A percentile compares a stretch with the other conserved stretches of the same genome.
Conservation (phyloP, 1,139 yeast genomes). For the Suhomyces wounanorum region DNA sequence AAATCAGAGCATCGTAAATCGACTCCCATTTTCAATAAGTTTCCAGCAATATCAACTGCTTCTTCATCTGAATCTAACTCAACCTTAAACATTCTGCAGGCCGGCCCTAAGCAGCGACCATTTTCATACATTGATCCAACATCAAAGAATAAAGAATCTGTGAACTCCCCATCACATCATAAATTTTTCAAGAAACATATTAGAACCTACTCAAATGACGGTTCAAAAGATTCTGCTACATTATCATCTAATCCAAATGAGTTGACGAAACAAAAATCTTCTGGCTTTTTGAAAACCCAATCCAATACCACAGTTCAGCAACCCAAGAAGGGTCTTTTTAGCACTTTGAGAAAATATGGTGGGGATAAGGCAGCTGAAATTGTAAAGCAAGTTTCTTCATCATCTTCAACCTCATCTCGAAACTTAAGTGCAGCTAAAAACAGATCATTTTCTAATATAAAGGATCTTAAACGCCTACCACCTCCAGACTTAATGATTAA, state of each 20-base stretch:
- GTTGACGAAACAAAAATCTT: background rate
- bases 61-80: constrained; percentile 17
- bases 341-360: constrained; percentile 45
- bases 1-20: constrained; percentile 38
- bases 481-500: constrained; percentile 2
- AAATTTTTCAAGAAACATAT: constrained; percentile 62
- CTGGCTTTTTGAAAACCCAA: constrained; percentile 3
- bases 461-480: background rate
- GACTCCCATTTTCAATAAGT: constrained; percentile 30
- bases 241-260: background rate
- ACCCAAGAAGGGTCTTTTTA: constrained; percentile 38
- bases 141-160: constrained; percentile 18
- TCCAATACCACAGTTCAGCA: background rate
- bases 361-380: constrained; percentile 45
- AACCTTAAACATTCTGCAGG: constrained; percentile 12
- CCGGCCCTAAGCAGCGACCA: constrained; percentile 46
- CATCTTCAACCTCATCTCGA: constrained; percentile 6
- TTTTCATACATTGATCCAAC: constrained; percentile 54
- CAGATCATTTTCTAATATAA: constrained; percentile 2
- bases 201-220: constrained; percentile 58
- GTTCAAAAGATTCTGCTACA: constrained; percentile 27
- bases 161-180: constrained; percentile 45
- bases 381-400: constrained; percentile 30
- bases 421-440: constrained; percentile 4
- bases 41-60: constrained; percentile 18